Conservation (phyloP, 495 filamentous ascomycete species). For the Penicillium salamii region DNA sequence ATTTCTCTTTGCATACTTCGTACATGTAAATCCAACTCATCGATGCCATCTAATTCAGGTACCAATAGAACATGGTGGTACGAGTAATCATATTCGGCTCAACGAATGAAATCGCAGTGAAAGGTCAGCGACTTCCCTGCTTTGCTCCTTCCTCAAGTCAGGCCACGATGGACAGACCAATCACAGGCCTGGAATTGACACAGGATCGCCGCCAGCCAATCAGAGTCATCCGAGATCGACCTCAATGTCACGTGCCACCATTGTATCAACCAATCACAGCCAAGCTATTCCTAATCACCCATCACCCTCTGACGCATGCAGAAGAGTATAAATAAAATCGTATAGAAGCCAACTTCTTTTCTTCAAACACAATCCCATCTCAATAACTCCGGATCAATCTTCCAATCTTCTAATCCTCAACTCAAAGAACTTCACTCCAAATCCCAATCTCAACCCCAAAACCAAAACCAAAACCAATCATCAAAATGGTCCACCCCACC, state of each 20-base stretch:
- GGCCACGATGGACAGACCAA: background rate
- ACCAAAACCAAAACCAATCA: background rate
- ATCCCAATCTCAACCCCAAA: background rate
- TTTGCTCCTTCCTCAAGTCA: background rate
- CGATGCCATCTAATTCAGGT: too few relatives aligned
- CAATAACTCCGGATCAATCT: background rate
- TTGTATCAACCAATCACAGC: slow-evolving; percentile 21
- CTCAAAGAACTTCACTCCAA: background rate
- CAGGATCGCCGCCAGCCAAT: slow-evolving; percentile 3
- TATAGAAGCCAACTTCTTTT: slow-evolving; percentile 3
- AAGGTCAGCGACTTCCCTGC: slow-evolving; percentile 5
- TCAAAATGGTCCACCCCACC: slow-evolving; percentile 50
- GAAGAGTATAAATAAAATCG: slow-evolving; percentile 29
- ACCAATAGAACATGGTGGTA: too few relatives aligned
- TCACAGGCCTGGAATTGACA: background rate
- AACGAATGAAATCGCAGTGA: slow-evolving; percentile 9
- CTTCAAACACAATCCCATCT: background rate
- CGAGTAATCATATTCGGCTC: background rate
- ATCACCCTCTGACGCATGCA: slow-evolving; percentile 10
- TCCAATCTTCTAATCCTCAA: slow-evolving; percentile 2
- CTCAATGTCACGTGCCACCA: slow-evolving; percentile 7
- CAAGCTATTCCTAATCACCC: slow-evolving; percentile 29
- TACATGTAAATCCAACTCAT: too few relatives aligned
- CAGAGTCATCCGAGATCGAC: slow-evolving; percentile 1
- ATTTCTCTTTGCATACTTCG: too few relatives aligned